Base-by-base conservation (phyloP, 2,329 filamentous ascomycete genomes). In the Magnaporthiopsis rhizophila region DNA sequence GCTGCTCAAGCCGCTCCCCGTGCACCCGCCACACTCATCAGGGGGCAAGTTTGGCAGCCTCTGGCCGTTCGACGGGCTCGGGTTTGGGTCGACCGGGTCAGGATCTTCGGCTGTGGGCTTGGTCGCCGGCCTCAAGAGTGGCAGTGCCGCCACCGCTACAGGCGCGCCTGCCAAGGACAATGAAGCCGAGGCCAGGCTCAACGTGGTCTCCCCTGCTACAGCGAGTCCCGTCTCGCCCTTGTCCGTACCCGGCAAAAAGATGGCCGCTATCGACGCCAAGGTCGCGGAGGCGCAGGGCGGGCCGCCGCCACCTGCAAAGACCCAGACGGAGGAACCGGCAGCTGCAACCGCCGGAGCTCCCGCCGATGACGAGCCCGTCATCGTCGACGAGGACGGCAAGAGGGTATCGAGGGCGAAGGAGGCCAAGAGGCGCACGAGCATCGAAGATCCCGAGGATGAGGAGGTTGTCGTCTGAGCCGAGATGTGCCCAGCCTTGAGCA, bases 391-490 rank as follows among this genome's bases (percentile, higher is more conserved):
- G 21, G 77, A 81, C 62, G 77, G 77, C 56, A 74, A 77, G 65
- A 77, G 72, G 66, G 77, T 81, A 21, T 75, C 76, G 66, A 72
- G 76, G 8, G 80, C 82, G 0, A 76, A 83, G 7, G 82, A 85
- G 71, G 84, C 84, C 2, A 78, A 77, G 68, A 75, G 79, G 64
- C 75, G 84, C 68, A 86, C 82, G 50, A 86, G 83, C 71, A 84
- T 86, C 62, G 84, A 86, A 72, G 84, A 86, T 64, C 80, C 82
- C 8, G 83, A 86, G 65, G 81, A 83, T 15, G 80, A 81, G 66
- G 76, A 79, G 61, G 79, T 80, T 38, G 72, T 79, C 32, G 69
- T 69, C 28, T 65, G 34, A 53, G 45, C 38, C 9, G 18, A n/a
- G 45, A 24, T 24, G 21, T 8, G 21, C 7, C 45, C 8, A 7